phyloP scores from a whole-genome alignment of 768 basidiomycete species.

The Tulasnella sp. region DNA sequence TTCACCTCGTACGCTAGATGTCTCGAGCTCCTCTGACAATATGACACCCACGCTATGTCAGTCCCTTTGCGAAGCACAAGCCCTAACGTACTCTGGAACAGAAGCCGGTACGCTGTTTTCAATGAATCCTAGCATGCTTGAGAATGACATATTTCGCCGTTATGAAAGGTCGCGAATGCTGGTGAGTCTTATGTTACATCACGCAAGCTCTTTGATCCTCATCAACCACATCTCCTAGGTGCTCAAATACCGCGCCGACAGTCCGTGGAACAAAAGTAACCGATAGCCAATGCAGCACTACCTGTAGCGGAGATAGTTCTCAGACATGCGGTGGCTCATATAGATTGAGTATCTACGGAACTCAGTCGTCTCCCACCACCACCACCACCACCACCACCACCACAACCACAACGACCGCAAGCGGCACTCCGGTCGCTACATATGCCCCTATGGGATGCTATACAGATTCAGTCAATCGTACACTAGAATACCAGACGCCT shows the following conservation, averaged over 20 bases:
- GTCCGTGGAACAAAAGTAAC: background rate
- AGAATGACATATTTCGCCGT: background rate
- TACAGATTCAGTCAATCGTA: constrained; percentile 1
- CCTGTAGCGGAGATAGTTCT: background rate
- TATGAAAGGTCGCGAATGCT: background rate
- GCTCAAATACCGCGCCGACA: background rate
- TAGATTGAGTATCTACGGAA: too few relatives aligned
- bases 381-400: too few relatives aligned
- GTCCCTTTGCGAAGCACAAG: background rate
- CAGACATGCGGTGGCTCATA: constrained; percentile 5
- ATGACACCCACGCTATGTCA: constrained; percentile 7
- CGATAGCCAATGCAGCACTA: background rate
- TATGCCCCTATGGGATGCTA: constrained; percentile 5
- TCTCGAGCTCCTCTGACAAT: background rate
- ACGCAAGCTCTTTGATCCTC: too few relatives aligned
- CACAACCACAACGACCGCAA: too few relatives aligned
- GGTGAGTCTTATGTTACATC: background rate
- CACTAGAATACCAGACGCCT: background rate
- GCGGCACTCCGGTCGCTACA: background rate
- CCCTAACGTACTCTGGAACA: background rate
- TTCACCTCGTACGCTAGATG: constrained; percentile 1
- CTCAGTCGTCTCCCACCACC: too few relatives aligned
- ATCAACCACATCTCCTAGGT: background rate
- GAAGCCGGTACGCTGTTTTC: background rate
- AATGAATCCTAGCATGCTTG: background rate